Evolutionary conservation across 257 asterid genomes (phyloP).

Genomic region (Solanum pennellii): DNA sequence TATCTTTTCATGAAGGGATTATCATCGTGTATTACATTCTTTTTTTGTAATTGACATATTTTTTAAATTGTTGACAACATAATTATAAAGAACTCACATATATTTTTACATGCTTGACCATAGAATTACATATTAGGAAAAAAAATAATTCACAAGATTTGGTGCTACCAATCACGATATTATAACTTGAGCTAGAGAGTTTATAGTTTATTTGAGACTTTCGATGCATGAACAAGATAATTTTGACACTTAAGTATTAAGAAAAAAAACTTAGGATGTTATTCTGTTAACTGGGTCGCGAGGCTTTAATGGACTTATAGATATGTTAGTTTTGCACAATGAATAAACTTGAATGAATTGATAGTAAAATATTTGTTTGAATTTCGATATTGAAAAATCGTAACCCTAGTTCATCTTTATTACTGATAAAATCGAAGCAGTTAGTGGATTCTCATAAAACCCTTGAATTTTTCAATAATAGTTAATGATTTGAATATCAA

Average conservation of each 20-base stretch:
- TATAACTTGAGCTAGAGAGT: background rate
- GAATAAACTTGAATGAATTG: too few species aligned
- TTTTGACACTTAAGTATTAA: background rate
- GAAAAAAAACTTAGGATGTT: background rate
- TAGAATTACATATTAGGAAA: background rate
- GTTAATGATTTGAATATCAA: background rate
- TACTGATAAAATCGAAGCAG: background rate
- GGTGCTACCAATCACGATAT: background rate
- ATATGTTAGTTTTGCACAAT: background rate
- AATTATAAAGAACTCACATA: background rate
- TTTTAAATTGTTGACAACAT: background rate
- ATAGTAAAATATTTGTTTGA: background rate
- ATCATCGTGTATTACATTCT: too few species aligned
- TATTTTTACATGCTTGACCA: background rate
- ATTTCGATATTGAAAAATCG: too few species aligned
- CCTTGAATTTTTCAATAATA: background rate
- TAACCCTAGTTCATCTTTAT: background rate
- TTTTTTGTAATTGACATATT: background rate
- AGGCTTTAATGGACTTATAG: background rate
- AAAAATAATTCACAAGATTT: background rate
- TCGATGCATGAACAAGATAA: background rate
- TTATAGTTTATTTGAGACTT: too few species aligned
- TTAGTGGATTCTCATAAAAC: background rate
- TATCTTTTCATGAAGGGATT: background rate
- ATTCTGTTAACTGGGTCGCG: background rate